These are phyloP conservation scores for Zancudomyces culisetae DNA, from an alignment of 371 early-diverging fungal species.

Conservation along the genomic window DNA sequence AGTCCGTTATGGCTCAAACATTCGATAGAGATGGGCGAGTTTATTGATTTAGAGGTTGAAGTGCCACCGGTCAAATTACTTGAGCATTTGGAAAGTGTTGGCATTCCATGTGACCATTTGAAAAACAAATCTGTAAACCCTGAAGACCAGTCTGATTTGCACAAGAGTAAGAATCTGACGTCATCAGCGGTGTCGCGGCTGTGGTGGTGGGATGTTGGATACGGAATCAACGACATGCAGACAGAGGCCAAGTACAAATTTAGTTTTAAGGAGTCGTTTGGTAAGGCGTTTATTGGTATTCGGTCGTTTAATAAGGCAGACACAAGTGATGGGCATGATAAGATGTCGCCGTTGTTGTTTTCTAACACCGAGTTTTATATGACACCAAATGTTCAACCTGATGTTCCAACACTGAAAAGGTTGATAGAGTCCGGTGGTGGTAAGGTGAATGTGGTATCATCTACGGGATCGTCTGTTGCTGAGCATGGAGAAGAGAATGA, in stretches of 20 bases:
- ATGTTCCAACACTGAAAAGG: conserved; percentile 7
- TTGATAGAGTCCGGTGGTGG: conserved; percentile 17
- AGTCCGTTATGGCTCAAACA: conserved; percentile 13
- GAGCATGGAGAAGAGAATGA: conserved; percentile 6
- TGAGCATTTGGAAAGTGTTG: background rate
- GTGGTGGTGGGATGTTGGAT: background rate
- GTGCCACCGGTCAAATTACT: background rate
- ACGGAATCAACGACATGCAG: conserved; percentile 8
- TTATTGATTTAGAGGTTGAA: conserved; percentile 10
- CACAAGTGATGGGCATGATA: too few species aligned
- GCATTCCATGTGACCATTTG: too few species aligned
- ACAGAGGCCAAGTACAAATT: conserved; percentile 15
- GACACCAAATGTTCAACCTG: conserved; percentile 12
- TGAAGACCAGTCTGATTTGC: too few species aligned
- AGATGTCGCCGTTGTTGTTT: conserved; percentile 9
- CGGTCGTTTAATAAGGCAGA: too few species aligned
- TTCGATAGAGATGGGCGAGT: conserved; percentile 9
- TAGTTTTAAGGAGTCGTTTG: conserved; percentile 9
- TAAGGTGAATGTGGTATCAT: conserved; percentile 6
- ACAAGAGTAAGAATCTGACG: too few species aligned
- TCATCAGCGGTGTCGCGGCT: background rate
- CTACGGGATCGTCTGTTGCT: conserved; percentile 1
- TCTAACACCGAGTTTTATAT: conserved; percentile 13
- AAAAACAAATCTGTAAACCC: too few species aligned
- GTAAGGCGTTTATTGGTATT: too few species aligned